Conservation (phyloP, 225 moss, liverwort and hornwort genomes). For the Polytrichum commune region DNA sequence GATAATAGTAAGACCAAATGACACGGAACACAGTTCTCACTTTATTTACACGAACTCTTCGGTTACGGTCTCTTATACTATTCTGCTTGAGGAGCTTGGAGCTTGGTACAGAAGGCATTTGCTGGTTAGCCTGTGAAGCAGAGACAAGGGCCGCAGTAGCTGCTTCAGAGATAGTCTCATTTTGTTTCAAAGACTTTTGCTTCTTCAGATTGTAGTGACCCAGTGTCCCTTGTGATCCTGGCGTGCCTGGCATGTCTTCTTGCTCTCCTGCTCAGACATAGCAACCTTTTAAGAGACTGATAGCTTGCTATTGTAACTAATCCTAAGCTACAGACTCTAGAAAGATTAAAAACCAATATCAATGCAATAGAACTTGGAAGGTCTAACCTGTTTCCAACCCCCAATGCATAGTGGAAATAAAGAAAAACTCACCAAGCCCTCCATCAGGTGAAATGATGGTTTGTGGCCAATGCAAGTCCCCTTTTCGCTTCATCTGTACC, state of each 20-base stretch:
- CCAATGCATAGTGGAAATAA: not conserved
- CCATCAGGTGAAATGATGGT: constrained; percentile 37
- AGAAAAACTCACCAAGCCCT: constrained; percentile 43
- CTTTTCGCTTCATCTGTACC: constrained; percentile 74
- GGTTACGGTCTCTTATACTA: constrained; percentile 78
- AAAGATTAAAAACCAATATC: no score
- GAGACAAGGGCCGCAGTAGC: constrained; percentile 25
- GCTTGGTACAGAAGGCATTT: constrained; percentile 28
- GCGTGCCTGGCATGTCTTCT: constrained; percentile 60
- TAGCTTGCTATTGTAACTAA: no score
- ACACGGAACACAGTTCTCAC: constrained; percentile 28
- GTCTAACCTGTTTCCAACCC: no score
- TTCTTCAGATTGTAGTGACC: constrained; percentile 54
- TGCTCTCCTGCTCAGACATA: constrained; percentile 34
- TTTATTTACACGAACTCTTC: constrained; percentile 65
- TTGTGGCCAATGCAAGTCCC: constrained; percentile 52
- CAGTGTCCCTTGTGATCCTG: constrained; percentile 55
- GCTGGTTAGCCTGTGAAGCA: constrained; percentile 33
- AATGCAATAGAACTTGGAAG: no score
- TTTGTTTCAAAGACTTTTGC: constrained; percentile 59
- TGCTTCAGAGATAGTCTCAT: constrained; percentile 54
- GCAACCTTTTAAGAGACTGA: not conserved
- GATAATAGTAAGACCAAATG: constrained; percentile 1
- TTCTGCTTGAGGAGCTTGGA: constrained; percentile 68
- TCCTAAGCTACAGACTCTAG: not conserved